phyloP scores from a whole-genome alignment of 2,329 filamentous ascomycete species.

The Stachybotrys elegans region DNA sequence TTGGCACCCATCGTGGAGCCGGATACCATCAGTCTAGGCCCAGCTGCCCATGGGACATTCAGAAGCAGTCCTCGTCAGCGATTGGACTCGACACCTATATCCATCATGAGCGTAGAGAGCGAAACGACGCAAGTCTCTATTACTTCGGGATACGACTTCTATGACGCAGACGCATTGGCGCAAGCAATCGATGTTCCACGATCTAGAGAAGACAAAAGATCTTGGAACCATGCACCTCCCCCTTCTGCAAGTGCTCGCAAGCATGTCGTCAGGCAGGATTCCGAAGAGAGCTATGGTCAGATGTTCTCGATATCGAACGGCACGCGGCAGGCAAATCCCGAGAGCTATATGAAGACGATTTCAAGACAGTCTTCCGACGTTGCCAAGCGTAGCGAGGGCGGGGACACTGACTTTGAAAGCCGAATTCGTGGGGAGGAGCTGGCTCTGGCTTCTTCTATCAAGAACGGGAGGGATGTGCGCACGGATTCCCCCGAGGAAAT shows the following conservation, averaged over 20 bases:
- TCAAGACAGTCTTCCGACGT: constrained; percentile 20
- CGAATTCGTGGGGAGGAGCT: constrained; percentile 38
- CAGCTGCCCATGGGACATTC: constrained; percentile 34
- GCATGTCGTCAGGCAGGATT: constrained; percentile 42
- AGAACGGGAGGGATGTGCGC: constrained; percentile 2
- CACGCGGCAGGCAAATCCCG: constrained; percentile 21
- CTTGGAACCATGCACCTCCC: constrained; percentile 23
- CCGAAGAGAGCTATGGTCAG: constrained; percentile 52
- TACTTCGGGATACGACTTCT: constrained; percentile 62
- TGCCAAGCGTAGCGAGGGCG: constrained; percentile 21
- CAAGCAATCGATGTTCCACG: constrained; percentile 48
- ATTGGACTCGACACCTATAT: constrained; percentile 46
- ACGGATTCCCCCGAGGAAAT: constrained; percentile 31
- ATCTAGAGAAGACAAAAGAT: constrained; percentile 22
- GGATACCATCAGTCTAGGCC: constrained; percentile 45
- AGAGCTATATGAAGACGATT: constrained; percentile 17
- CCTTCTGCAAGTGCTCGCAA: constrained; percentile 21
- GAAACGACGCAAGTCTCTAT: constrained; percentile 41
- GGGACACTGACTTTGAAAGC: constrained; percentile 37
- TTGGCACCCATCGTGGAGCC: constrained; percentile 46
- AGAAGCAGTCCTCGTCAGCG: constrained; percentile 34
- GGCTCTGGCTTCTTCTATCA: constrained; percentile 7
- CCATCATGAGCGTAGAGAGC: constrained; percentile 46
- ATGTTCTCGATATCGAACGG: constrained; percentile 55
- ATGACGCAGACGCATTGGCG: constrained; percentile 51